Base-by-base conservation (phyloP, 352 stramenopile genomes). In the Globisporangium cederbergense region DNA sequence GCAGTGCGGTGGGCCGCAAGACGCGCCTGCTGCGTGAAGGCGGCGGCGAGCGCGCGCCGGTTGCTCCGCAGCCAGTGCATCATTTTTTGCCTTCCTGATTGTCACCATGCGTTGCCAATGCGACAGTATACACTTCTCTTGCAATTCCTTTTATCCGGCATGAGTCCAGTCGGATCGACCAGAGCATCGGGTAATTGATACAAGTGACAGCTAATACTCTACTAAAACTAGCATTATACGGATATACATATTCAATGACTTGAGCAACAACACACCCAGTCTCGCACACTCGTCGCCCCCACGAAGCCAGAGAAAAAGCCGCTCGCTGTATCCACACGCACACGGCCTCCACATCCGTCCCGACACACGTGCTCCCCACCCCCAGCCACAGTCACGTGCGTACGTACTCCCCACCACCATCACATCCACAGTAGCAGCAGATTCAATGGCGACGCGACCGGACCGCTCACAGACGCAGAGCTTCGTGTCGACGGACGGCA, bases 401-500 rank as follows among this genome's bases (percentile, higher is more conserved):
- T 14, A 14, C 20, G 11, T 46, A 46, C 13, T 16, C 13, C 40
- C 40, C 4, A n/a, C 1, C 38, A 46, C 4, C 14, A 28, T 1
- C 25, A 22, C 30, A 14, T 43, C 6, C 18, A 22, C 50, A 54
- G 16, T n/a, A 60, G 3, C 25, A 30, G 3, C 20, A 58, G 16
- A 11, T 4, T 30, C 30, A 43, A 66, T n/a, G 60, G 34, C 34
- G 16, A 49, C 25, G 13, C 59, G 34, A 47, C 20, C n/a, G 32
- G 65, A 71, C 40, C 60, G 65, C 45, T 64, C 75, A 18, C 71
- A 68, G 42, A 79, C 71, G 54, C 63, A 74, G 46, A 79, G 68
- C 62, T 83, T 81, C 64, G 52, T 83, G 47, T 70, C 75, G 10
- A 66, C 75, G 38, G 65, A 81, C 52, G 73, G 75, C 53, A 80